Conservation (phyloP, 306 rosid species). For the Hippophae gyantsensis region DNA sequence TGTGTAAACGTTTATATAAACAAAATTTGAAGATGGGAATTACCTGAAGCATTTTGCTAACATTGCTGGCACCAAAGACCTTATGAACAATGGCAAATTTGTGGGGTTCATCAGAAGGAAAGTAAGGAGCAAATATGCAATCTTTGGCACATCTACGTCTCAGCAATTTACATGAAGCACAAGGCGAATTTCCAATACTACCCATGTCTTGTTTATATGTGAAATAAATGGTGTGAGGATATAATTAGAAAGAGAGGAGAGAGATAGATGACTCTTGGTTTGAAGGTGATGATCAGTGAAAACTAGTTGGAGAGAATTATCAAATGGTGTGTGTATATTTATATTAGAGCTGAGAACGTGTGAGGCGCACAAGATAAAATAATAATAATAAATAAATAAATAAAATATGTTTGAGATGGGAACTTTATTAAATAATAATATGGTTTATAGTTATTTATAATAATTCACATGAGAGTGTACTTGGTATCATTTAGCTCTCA, state of each 20-base stretch:
- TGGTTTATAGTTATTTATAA: slow-evolving; percentile 4
- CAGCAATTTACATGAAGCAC: slow-evolving; percentile 90
- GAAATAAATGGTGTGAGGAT: neutral
- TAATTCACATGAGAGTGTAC: slow-evolving; percentile 1
- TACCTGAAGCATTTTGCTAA: slow-evolving; percentile 95
- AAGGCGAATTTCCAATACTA: slow-evolving; percentile 66
- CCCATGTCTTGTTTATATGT: neutral
- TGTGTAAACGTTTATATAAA: no score
- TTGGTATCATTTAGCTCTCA: no score
- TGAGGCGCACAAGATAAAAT: no score
- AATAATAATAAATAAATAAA: no score
- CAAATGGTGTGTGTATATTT: no score
- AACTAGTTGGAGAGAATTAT: no score
- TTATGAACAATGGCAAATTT: slow-evolving; percentile 89
- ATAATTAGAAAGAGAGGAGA: slow-evolving; percentile 4
- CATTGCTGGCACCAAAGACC: slow-evolving; percentile 94
- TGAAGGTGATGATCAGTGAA: no score
- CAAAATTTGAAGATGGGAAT: neutral
- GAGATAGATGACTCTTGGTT: neutral
- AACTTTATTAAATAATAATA: neutral
- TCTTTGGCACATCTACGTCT: slow-evolving; percentile 75
- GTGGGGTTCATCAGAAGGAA: slow-evolving; percentile 78
- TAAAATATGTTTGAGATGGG: no score
- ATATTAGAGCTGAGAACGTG: no score
- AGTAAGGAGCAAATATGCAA: slow-evolving; percentile 84